Base-by-base conservation (phyloP, 2,329 filamentous ascomycete genomes). In the Ampelomyces quisqualis region DNA sequence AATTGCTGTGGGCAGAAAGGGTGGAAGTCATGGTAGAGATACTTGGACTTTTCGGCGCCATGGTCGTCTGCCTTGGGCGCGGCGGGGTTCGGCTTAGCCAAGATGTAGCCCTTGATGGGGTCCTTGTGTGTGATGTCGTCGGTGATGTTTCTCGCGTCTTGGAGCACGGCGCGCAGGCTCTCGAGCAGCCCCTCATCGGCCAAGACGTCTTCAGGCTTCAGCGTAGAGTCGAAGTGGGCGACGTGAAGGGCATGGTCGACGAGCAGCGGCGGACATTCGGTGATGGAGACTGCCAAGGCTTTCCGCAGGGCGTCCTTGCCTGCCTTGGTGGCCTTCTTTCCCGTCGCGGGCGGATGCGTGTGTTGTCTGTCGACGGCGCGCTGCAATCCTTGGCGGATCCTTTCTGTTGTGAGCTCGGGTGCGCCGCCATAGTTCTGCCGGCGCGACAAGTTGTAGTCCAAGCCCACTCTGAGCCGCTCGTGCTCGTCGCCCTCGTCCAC, bases 11-110 rank as follows among this genome's bases (percentile, higher is more conserved):
- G 93, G 26, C 85, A 74, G 66, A 97, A 97, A 0, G 93, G 93
- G 55, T 97, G 91, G 57, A 96, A 97, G 58, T 98, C 93, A 39
- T 96, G 87, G 60, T 96, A 98, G 2, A 95, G 73, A 5, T 93
- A 63, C 8, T 64, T 69, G 5, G 54, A 57, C 42, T 66, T 67
- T 7, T 75, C 72, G 3, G 72, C 68, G 7, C 70, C 62, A 38
- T 70, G 73, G 3, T 69, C 64, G 1, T 64, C 70, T 7, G 70
- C 65, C 19, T 60, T 60, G 11, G 54, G 26, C 24, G 61, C 51
- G 9, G 57, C 51, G 9, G 70, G 57, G 34, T 68, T 70, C 10
- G 68, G 63, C 50, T 82, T 94, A 1, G 90, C 90, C 45, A 98
- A 79, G 45, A 98, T 96, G 64, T 91, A 97, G 1, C 93, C 91